A percentile compares a stretch with the other conserved stretches of the same genome.
phyloP scores from a whole-genome alignment of 2,329 filamentous ascomycete genomes.

The Diaporthe humulicola region DNA sequence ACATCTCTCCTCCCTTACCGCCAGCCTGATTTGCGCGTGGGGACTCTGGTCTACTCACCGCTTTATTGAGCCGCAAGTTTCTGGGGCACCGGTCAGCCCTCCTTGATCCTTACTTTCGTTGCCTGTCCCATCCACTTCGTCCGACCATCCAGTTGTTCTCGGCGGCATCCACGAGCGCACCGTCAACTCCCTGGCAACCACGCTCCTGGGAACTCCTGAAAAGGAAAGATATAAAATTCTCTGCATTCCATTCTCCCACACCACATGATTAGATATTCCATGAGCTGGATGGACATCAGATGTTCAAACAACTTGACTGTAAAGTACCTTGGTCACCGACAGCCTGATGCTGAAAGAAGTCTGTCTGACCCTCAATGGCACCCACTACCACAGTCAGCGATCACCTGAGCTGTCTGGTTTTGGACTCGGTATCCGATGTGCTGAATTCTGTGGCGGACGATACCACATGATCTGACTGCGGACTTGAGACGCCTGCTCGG shows the following conservation, averaged over 20 bases:
- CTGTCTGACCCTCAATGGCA: no score
- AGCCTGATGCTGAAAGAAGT: background rate
- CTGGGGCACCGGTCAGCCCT: background rate
- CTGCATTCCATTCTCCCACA: background rate
- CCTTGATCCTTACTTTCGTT: background rate
- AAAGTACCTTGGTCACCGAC: no score
- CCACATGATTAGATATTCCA: accelerated
- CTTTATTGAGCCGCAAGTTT: background rate
- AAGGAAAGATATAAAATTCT: accelerated
- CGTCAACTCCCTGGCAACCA: background rate
- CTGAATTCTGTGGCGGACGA: background rate
- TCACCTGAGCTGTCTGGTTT: no score
- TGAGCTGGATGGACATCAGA: background rate
- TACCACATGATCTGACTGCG: background rate
- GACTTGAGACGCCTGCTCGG: background rate
- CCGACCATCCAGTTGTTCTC: no score
- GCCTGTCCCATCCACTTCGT: background rate
- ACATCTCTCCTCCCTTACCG: background rate
- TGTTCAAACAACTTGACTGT: background rate
- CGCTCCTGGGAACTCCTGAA: no score
- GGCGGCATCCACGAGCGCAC: background rate
- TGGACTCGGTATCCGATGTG: background rate
- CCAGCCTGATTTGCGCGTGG: background rate
- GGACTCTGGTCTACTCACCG: background rate
- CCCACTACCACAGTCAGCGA: background rate